phyloP scores from a whole-genome alignment of 148 eudicot species.

The Cornus controversa region DNA sequence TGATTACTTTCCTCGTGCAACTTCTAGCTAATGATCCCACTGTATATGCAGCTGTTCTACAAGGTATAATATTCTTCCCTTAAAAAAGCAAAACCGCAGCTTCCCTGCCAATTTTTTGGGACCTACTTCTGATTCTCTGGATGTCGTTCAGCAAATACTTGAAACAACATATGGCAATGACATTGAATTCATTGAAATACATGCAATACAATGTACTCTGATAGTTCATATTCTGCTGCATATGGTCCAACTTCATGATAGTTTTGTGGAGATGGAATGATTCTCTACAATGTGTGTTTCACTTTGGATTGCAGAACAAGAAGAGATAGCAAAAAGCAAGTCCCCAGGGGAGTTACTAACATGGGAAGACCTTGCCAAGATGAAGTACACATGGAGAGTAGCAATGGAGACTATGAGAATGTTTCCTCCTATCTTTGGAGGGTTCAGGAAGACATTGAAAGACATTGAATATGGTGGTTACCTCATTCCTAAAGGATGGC shows the following conservation, averaged over 20 bases:
- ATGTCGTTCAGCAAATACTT: too few species aligned
- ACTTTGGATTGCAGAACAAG: constrained; percentile 41
- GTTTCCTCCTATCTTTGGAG: constrained; percentile 43
- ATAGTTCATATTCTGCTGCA: not conserved
- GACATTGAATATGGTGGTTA: constrained; percentile 44
- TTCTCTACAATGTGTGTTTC: not conserved
- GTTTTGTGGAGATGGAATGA: not conserved
- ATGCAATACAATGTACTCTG: too few species aligned
- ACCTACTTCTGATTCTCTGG: too few species aligned
- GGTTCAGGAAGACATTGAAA: constrained; percentile 33
- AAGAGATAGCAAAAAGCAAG: constrained; percentile 32
- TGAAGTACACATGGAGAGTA: constrained; percentile 57
- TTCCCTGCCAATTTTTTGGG: too few species aligned
- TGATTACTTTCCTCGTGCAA: constrained; percentile 35
- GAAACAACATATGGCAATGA: not conserved
- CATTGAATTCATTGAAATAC: not conserved
- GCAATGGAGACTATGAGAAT: constrained; percentile 39
- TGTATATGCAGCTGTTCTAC: constrained; percentile 26
- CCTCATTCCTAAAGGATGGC: constrained; percentile 56
- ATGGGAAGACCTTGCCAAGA: constrained; percentile 51
- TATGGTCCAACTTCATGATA: not conserved
- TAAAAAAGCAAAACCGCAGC: not conserved
- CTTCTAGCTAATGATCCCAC: constrained; percentile 25
- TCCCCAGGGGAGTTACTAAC: constrained; percentile 31
- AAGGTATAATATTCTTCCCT: constrained; percentile 25